phyloP scores from a whole-genome alignment of 2,329 filamentous ascomycete species.

The Aspergillus clavatus region DNA sequence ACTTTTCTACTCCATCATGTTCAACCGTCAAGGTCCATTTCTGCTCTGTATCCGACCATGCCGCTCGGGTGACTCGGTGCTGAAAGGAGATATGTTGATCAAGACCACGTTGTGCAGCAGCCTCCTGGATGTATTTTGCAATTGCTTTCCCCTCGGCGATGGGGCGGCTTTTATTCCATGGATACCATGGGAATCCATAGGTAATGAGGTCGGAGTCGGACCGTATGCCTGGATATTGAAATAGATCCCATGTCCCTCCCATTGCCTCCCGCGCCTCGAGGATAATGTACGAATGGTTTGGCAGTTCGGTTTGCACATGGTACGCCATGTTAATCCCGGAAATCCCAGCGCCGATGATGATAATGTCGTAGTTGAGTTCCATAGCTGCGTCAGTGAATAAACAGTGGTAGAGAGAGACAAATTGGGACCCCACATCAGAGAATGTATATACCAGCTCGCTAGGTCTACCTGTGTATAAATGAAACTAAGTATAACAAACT shows the following conservation, averaged over 20 bases:
- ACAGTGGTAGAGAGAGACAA: too few relatives aligned
- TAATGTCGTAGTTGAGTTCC: slow-evolving; percentile 44
- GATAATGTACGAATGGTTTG: slow-evolving; percentile 53
- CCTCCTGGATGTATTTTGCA: slow-evolving; percentile 47
- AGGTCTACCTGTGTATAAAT: too few relatives aligned
- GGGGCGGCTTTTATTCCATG: slow-evolving; percentile 51
- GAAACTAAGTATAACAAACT: too few relatives aligned
- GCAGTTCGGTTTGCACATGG: slow-evolving; percentile 53
- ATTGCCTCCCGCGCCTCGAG: slow-evolving; percentile 59
- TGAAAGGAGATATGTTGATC: slow-evolving; percentile 49
- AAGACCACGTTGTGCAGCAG: slow-evolving; percentile 47
- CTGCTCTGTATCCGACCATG: slow-evolving; percentile 50
- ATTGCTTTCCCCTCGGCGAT: slow-evolving; percentile 50
- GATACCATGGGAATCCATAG: slow-evolving; percentile 61
- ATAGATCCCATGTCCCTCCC: slow-evolving; percentile 71
- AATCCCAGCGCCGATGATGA: slow-evolving; percentile 65
- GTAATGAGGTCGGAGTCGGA: slow-evolving; percentile 56
- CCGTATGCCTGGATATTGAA: slow-evolving; percentile 66
- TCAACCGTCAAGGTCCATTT: slow-evolving; percentile 51
- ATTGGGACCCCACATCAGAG: too few relatives aligned
- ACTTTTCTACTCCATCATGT: slow-evolving; percentile 23
- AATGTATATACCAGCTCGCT: too few relatives aligned
- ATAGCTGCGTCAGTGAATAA: too few relatives aligned
- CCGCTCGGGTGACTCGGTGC: slow-evolving; percentile 45
- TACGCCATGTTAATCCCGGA: slow-evolving; percentile 66